Base-by-base conservation (phyloP, 805 yeast genomes). In the Komagataella ulmi region DNA sequence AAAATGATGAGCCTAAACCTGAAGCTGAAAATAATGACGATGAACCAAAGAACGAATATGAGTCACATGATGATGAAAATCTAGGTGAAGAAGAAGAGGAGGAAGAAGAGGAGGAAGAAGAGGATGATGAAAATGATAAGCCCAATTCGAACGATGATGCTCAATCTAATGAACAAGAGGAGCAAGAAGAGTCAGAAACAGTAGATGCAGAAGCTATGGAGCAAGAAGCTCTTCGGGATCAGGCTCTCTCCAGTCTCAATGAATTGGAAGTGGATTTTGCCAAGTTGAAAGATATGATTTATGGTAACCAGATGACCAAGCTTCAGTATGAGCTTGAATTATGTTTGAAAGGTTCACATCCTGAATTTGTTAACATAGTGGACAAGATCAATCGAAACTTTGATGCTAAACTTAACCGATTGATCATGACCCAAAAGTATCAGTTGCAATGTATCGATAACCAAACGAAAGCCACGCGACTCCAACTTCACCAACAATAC, bases 301-400 rank as follows among this genome's bases (percentile, higher is more conserved):
- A 85, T 65, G 89, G 85, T 54, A 96, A 89, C 62, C 90, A 88
- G 63, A 69, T 90, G 61, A 72, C 76, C 44, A 77, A 86, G 55
- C 74, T 86, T 56, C 87, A 88, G 57, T 83, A 85, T 47, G 99
- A 93, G 64, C 70, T 91, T 54, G 84, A 84, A 59, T 78, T 91
- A 75, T 90, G 98, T 67, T 69, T 83, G 40, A 84, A 83, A 55
- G 97, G 97, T 10, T 78, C 88, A 18, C 99, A 93, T 65, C 98
- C 98, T 0, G 97, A 90, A 59, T 74, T 91, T 51, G 76, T 86
- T 44, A 75, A 78, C 49, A 84, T 85, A 51, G 80, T 85, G 63
- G 76, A 75, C 58, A 79, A 81, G 65, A 80, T 93, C 50, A 85
- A 84, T 53, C 77, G 79, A 46, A 81, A 84, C 57, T 81, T 88